Conservation (phyloP, 106 monocot species). For the Posidonia australis region DNA sequence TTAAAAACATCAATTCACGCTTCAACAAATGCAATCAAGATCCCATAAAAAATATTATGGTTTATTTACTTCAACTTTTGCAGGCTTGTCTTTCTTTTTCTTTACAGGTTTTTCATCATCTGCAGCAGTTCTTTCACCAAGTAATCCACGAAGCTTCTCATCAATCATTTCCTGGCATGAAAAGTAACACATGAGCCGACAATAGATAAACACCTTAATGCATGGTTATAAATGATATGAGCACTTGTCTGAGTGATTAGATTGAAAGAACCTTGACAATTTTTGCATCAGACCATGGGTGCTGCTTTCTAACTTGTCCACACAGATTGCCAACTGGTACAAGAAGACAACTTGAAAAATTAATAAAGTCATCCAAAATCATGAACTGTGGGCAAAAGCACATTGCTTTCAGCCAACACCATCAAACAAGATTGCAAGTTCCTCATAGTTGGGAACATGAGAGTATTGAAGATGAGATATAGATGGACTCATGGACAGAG, state of each 20-base stretch:
- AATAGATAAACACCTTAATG: not conserved
- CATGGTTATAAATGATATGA: not conserved
- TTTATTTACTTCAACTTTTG: slow-evolving; percentile 52
- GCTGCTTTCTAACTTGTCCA: slow-evolving; percentile 72
- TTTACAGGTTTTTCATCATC: slow-evolving; percentile 82
- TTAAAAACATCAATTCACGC: not conserved
- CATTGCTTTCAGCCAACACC: not conserved
- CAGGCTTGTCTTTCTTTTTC: slow-evolving; percentile 92
- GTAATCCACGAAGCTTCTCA: slow-evolving; percentile 38
- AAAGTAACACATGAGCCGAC: not conserved
- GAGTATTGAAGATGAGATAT: no score
- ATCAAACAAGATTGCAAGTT: no score
- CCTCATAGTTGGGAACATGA: no score
- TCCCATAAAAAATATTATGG: slow-evolving; percentile 2
- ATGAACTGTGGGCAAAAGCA: not conserved
- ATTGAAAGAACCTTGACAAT: slow-evolving; percentile 49
- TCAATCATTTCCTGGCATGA: slow-evolving; percentile 70
- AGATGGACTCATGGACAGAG: no score
- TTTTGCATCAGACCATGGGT: slow-evolving; percentile 97
- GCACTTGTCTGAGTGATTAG: not conserved
- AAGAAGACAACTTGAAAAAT: not conserved
- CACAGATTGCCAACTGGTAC: slow-evolving; percentile 75
- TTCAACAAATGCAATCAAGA: not conserved
- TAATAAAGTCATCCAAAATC: not conserved
- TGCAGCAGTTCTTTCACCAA: slow-evolving; percentile 85